phyloP scores from a whole-genome alignment of 75 land plant genomes.

The Cupressus sempervirens region DNA sequence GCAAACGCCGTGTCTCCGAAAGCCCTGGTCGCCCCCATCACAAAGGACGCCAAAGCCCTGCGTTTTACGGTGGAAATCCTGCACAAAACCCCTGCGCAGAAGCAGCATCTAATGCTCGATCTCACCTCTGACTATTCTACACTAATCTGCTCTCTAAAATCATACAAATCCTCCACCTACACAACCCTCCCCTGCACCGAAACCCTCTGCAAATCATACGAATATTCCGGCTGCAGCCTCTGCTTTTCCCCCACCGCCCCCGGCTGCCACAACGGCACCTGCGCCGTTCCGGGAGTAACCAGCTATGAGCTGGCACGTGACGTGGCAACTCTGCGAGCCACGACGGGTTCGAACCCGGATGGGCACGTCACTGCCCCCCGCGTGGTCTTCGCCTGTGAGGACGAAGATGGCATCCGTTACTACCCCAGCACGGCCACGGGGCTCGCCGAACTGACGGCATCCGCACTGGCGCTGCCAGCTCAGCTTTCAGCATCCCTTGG shows the following conservation, averaged over 20 bases:
- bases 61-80: constrained; percentile 6
- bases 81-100: neutral
- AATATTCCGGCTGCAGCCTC: constrained; percentile 14
- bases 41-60: neutral
- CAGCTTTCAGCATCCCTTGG: constrained; percentile 34
- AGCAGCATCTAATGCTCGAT: constrained; percentile 6
- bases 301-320: constrained; percentile 23
- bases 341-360: constrained; percentile 10
- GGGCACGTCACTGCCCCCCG: constrained; percentile 11
- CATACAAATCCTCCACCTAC: constrained; percentile 22
- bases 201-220: constrained; percentile 19
- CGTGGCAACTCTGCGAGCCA: constrained; percentile 14
- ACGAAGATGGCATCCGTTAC: neutral
- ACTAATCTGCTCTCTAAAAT: neutral
- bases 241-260: constrained; percentile 14
- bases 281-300: constrained; percentile 6
- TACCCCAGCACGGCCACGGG: constrained; percentile 27
- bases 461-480: constrained; percentile 28
- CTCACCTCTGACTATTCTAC: neutral
- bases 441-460: constrained; percentile 33
- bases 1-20: neutral
- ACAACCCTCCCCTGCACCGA: constrained; percentile 21
- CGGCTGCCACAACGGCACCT: constrained; percentile 29
- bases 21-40: constrained; percentile 10
- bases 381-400: constrained; percentile 33